Percentiles rank a stretch among this genome's conserved stretches.
Conservation (phyloP, 805 yeast species). For the Alloascoidea africana region DNA sequence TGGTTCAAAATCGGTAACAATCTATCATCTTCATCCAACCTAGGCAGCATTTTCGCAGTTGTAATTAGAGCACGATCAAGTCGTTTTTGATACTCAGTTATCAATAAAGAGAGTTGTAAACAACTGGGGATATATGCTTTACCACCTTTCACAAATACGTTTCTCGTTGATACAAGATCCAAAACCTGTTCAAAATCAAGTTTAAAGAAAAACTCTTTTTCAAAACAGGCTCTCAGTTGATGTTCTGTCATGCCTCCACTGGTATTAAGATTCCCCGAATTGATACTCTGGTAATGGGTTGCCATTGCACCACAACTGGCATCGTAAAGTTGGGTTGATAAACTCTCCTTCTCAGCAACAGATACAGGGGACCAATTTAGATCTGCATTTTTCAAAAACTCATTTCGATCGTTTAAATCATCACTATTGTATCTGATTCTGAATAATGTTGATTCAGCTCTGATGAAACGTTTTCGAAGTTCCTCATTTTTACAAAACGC, state of each 20-base stretch:
- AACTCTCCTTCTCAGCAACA: constrained; percentile 39
- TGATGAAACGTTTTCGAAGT: constrained; percentile 61
- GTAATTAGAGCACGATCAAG: constrained; percentile 36
- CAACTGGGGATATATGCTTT: constrained; percentile 75
- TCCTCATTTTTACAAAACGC: constrained; percentile 87
- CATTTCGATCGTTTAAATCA: constrained; percentile 49
- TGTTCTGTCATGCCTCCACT: constrained; percentile 26
- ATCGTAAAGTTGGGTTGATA: constrained; percentile 34
- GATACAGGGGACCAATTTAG: constrained; percentile 60
- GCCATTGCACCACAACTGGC: constrained; percentile 7
- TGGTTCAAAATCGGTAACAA: constrained; percentile 72
- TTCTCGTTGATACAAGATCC: constrained; percentile 60
- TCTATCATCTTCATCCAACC: constrained; percentile 85
- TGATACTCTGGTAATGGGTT: constrained; percentile 13
- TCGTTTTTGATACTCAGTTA: constrained; percentile 47
- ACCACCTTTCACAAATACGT: constrained; percentile 53
- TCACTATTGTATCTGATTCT: constrained; percentile 53
- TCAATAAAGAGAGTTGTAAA: constrained; percentile 55
- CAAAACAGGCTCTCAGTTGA: constrained; percentile 33
- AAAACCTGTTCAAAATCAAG: constrained; percentile 80
- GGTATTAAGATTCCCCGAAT: constrained; percentile 20
- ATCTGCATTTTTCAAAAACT: constrained; percentile 50
- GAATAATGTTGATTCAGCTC: constrained; percentile 64
- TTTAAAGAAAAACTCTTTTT: constrained; percentile 57
- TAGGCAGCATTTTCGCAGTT: constrained; percentile 67